Evolutionary conservation across 352 stramenopile genomes (phyloP).

Genomic region (Pythium myriotylum): DNA sequence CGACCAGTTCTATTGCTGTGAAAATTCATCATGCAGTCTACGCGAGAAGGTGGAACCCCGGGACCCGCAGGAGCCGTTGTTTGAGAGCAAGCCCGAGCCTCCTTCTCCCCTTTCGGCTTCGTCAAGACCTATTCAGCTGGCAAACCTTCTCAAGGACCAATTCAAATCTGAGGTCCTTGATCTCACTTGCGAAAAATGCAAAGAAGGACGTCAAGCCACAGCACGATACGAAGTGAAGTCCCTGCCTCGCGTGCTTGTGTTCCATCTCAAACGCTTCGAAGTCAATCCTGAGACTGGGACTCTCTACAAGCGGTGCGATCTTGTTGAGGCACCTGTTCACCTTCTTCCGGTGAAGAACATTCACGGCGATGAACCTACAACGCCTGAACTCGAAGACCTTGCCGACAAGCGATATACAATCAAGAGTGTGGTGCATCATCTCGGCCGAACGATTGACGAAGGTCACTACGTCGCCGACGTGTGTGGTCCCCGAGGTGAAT

Average conservation of each 20-base stretch:
- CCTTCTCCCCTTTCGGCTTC: too few relatives aligned
- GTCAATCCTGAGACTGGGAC: slow-evolving; percentile 63
- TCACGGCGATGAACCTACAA: background rate
- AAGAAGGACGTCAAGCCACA: slow-evolving; percentile 60
- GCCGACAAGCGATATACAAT: slow-evolving; percentile 23
- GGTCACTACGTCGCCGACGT: slow-evolving; percentile 87
- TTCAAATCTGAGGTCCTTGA: slow-evolving; percentile 81
- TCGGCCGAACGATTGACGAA: slow-evolving; percentile 78
- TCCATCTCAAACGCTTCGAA: slow-evolving; percentile 89
- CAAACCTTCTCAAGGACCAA: slow-evolving; percentile 70
- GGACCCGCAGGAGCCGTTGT: background rate
- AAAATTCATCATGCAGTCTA: slow-evolving; percentile 65
- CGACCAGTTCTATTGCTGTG: slow-evolving; percentile 55
- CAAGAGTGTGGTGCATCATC: slow-evolving; percentile 83
- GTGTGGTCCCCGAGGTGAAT: slow-evolving; percentile 48
- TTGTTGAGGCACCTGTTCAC: slow-evolving; percentile 55
- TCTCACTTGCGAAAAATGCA: slow-evolving; percentile 86
- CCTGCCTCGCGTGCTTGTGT: slow-evolving; percentile 68
- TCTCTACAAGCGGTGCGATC: slow-evolving; percentile 82
- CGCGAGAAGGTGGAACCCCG: slow-evolving; percentile 35
- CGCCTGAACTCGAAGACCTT: background rate
- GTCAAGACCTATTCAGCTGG: slow-evolving; percentile 40
- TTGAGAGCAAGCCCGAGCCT: background rate
- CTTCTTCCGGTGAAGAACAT: slow-evolving; percentile 28
- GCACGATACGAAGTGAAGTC: slow-evolving; percentile 67